Evolutionary conservation across 352 stramenopile species (phyloP), one percentile per base, ranked within the genome.

Genomic region (Phytophthora melonis): DNA sequence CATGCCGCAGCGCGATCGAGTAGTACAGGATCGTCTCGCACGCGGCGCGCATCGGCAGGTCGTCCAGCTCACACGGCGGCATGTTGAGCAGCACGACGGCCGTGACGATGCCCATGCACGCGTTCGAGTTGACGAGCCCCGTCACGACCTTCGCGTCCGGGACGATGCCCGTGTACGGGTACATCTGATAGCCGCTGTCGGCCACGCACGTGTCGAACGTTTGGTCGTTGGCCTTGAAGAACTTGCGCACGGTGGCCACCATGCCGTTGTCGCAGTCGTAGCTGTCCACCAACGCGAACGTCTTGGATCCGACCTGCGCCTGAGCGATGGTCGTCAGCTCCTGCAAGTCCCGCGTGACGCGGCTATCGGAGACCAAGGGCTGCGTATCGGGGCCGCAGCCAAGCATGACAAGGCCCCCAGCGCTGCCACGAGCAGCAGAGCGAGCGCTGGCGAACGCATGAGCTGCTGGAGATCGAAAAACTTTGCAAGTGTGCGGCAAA

Each of bases 11-110:
- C 23, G 86, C 83, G 36, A 83, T 63, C 1, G 81, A 88, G 45
- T 87, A 89, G 68, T 88, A 87, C 36, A 93, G 77, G 25, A 93
- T 53, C 58, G 83, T 89, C 70, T 93, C 86, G 49, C 86, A 82
- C 39, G 79, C 74, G 7, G 86, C 82, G n/a, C 78, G 80, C 53
- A 92, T 65, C 19, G 79, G 79, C 65, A 93, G 72, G 18, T 83
- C 64, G 45, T 81, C 65, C 13, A 92, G 58, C 52, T 81, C 81
- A 21, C 86, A 93, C 52, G 87, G 80, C 9, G 75, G 75, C 49
- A 90, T 75, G 13, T 81, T 57, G 7, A 84, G 63, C 32, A 90
- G 53, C 36, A 79, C 71, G 6, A 84, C 76, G 18, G 72, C 77
- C 1, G 72, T 86, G 66, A 91, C 80, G 57, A 91, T 78, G 0